Conservation (phyloP, 768 basidiomycete genomes). For the Leccinum longicurvipes region DNA sequence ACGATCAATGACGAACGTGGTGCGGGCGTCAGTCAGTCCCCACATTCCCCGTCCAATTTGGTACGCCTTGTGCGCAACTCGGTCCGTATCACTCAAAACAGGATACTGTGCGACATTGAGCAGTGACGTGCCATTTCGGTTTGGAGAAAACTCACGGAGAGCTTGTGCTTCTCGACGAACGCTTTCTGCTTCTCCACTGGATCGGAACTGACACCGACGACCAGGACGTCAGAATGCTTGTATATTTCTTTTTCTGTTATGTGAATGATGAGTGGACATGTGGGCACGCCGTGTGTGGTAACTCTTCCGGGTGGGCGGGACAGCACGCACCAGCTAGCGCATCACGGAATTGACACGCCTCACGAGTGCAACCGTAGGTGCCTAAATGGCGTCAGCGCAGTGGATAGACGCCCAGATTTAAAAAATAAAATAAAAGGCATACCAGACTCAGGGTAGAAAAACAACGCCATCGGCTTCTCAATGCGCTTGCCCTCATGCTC, state of each 20-base stretch:
- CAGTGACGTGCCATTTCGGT: not conserved
- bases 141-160: conserved; percentile 48
- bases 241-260: conserved; percentile 61
- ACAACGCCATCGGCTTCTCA: conserved; percentile 58
- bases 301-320: conserved; percentile 1
- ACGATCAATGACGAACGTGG: conserved; percentile 74
- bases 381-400: conserved; percentile 36
- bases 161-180: conserved; percentile 68
- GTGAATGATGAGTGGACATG: not conserved
- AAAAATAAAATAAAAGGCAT: not conserved
- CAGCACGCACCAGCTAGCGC: conserved; percentile 55
- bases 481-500: conserved; percentile 40
- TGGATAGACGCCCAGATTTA: not conserved
- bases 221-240: conserved; percentile 56
- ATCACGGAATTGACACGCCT: conserved; percentile 82
- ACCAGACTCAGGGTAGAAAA: conserved; percentile 80
- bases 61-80: conserved; percentile 61
- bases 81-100: conserved; percentile 68
- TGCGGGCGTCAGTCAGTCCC: conserved; percentile 60
- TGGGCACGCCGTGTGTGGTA: not conserved
- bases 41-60: conserved; percentile 63
- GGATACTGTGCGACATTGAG: conserved; percentile 52
- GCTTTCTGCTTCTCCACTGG: conserved; percentile 66
- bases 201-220: conserved; percentile 76
- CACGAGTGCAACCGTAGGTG: conserved; percentile 74